Base-by-base conservation (phyloP, 306 rosid species). In the Datisca glomerata region DNA sequence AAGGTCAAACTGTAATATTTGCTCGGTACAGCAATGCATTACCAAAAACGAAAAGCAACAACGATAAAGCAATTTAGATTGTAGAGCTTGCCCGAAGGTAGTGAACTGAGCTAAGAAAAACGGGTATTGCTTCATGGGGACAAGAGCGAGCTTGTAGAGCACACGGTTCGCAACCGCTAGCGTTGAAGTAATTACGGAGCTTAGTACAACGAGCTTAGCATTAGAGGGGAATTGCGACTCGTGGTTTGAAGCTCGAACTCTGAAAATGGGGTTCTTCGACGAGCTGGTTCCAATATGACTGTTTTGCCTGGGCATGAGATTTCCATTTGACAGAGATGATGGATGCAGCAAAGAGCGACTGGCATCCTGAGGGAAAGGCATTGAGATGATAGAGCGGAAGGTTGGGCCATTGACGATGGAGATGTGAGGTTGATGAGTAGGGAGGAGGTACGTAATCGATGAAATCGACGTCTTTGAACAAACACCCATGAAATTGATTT, bases 101-200 rank as follows among this genome's bases (percentile, higher is more conserved):
- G 74, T 63, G 57, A 86, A 43, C 48, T 86, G 94, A 23, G 94
- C 94, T n/a, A 86, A 67, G 55, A 86, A 86, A 64, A 86, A 86
- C 21, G 96, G 96, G 53, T 65, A 79, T 12, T 75, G 23, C 60
- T 49, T 75, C 86, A 86, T 63, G 21, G 96, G 92, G 22, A 81
- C 81, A 18, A 86, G 94, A 7, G 96, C 94, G 0, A 86, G 78
- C 75, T 86, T 81, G 65, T 86, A 70, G 50, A 86, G 79, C 37
- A 86, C 96, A 18, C 94, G 96, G 46, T 86, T 86, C 18, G 91
- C 79, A 8, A 75, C 67, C 1, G 86, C 91, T 1, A 76, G 69
- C 1, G 69, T 44, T 8, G 65, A 61, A 18, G 84, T 66, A 18
- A 64, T 12, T 5, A 47, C 48, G 39, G 94, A 68, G 49, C 66